phyloP scores from a whole-genome alignment of 116 monocot species.

The Thalassia testudinum region DNA sequence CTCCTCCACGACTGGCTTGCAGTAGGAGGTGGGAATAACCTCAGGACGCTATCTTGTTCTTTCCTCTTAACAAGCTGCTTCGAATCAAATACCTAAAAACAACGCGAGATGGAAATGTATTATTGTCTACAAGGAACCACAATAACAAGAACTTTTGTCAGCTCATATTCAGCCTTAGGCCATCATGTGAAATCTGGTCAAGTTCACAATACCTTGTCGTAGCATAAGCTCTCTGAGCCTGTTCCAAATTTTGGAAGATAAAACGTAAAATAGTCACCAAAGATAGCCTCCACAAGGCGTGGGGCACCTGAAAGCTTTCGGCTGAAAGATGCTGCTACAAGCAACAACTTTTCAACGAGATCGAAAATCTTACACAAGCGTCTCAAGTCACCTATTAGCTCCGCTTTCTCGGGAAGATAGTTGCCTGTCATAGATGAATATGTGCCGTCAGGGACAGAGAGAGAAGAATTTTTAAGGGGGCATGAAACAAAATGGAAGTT shows the following conservation, averaged over 20 bases:
- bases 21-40: conserved; percentile 77
- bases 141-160: too few species aligned
- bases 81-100: conserved; percentile 9
- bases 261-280: conserved; percentile 57
- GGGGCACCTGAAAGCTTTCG: conserved; percentile 52
- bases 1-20: conserved; percentile 97
- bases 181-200: too few species aligned
- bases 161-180: too few species aligned
- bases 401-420: conserved; percentile 26
- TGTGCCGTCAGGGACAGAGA: not conserved
- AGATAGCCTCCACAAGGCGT: conserved; percentile 66
- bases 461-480: not conserved
- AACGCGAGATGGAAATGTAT: too few species aligned
- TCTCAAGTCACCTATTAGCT: conserved; percentile 53
- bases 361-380: conserved; percentile 65
- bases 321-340: conserved; percentile 56
- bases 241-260: conserved; percentile 94
- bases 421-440: conserved; percentile 21
- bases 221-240: conserved; percentile 47
- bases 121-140: too few species aligned
- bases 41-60: conserved; percentile 50
- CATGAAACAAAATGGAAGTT: not conserved
- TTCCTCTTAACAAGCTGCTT: conserved; percentile 43
- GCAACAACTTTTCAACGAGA: conserved; percentile 62
- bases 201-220: conserved; percentile 49